Evolutionary conservation across 352 stramenopile species (phyloP).

Genomic region (Pythium aristosporum): DNA sequence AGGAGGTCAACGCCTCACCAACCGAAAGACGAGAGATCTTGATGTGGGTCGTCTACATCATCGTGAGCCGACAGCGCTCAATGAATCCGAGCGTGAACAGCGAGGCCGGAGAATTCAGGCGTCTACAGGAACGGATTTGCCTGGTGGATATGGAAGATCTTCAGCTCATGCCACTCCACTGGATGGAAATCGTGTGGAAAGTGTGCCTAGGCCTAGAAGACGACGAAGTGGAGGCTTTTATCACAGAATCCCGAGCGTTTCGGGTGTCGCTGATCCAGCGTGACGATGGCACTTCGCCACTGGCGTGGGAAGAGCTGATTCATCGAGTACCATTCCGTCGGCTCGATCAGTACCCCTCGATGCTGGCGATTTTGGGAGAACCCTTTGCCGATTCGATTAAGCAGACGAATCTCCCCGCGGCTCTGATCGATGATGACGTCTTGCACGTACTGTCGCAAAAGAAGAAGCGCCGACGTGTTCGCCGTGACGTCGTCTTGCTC

Average conservation of each 20-base stretch:
- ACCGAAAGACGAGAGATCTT: background rate
- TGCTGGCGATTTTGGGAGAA: slow-evolving; percentile 4
- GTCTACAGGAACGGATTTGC: slow-evolving; percentile 22
- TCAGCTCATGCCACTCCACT: slow-evolving; percentile 48
- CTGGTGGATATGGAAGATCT: slow-evolving; percentile 43
- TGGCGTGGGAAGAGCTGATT: background rate
- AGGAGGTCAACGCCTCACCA: background rate
- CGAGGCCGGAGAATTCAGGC: background rate
- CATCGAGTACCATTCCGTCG: slow-evolving; percentile 9
- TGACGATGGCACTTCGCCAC: background rate
- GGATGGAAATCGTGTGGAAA: slow-evolving; percentile 52
- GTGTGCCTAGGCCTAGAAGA: slow-evolving; percentile 46
- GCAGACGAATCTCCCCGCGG: background rate
- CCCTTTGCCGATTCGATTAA: slow-evolving; percentile 8
- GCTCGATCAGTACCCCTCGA: slow-evolving; percentile 15
- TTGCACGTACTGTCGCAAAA: background rate
- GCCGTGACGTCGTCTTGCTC: slow-evolving; percentile 8
- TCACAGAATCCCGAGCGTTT: slow-evolving; percentile 19
- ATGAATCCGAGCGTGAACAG: slow-evolving; percentile 11
- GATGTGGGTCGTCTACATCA: slow-evolving; percentile 19
- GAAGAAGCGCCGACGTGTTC: slow-evolving; percentile 13
- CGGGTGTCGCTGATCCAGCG: background rate
- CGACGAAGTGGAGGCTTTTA: slow-evolving; percentile 43
- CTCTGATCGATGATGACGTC: background rate
- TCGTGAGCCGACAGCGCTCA: slow-evolving; percentile 36